Conservation (phyloP, 2,329 filamentous ascomycete genomes). For the Arthrobotrys sinensis region DNA sequence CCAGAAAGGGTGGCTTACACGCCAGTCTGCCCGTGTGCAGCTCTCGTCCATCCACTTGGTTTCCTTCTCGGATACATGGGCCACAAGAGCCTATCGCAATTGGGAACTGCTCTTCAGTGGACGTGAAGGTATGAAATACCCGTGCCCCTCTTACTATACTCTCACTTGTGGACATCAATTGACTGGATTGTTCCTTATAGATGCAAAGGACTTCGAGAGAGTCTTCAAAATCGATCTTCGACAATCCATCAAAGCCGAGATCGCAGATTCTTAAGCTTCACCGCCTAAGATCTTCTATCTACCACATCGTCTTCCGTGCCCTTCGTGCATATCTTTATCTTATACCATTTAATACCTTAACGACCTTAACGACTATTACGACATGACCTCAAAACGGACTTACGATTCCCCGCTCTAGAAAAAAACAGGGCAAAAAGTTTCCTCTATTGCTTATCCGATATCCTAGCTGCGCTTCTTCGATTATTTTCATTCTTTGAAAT, state of each 20-base stretch:
- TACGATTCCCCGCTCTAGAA: conserved; percentile 35
- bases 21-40: conserved; percentile 46
- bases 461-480: conserved; percentile 37
- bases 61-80: conserved; percentile 63
- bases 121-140: conserved; percentile 60
- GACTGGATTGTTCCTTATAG: conserved; percentile 26
- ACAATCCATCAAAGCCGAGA: conserved; percentile 52
- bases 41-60: conserved; percentile 63
- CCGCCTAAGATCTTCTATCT: background rate
- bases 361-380: conserved; percentile 44
- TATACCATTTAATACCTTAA: conserved; percentile 39
- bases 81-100: conserved; percentile 64
- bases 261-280: conserved; percentile 42
- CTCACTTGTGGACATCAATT: conserved; percentile 3
- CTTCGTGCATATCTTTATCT: conserved; percentile 30
- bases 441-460: conserved; percentile 31
- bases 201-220: conserved; percentile 63
- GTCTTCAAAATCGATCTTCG: conserved; percentile 62
- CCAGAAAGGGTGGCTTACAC: conserved; percentile 58
- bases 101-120: conserved; percentile 63
- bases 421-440: conserved; percentile 56
- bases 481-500: conserved; percentile 23
- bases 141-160: background rate
- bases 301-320: background rate
- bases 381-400: conserved; percentile 42